Conservation (phyloP, 352 stramenopile genomes). For the Globisporangium okanoganense region DNA sequence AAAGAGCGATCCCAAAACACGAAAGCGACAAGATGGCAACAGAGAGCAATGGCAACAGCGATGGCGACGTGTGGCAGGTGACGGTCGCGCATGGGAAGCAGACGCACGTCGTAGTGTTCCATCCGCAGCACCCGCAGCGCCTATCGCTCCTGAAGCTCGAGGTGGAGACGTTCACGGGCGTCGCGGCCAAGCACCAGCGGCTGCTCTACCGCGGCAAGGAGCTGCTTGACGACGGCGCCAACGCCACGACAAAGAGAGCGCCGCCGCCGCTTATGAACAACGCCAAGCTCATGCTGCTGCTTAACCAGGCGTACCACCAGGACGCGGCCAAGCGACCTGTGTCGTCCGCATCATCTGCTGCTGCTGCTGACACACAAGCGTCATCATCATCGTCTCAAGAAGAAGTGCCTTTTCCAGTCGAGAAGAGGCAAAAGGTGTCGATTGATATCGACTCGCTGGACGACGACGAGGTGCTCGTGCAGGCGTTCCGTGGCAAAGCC, state of each 20-base stretch:
- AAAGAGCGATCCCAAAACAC: too few species aligned
- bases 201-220: conserved; percentile 50
- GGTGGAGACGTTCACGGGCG: conserved; percentile 27
- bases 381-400: not conserved
- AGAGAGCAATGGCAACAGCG: not conserved
- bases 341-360: not conserved
- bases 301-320: conserved; percentile 29
- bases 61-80: conserved; percentile 22
- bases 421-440: not conserved
- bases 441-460: conserved; percentile 40
- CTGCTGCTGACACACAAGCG: not conserved
- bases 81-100: conserved; percentile 50
- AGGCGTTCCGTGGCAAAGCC: conserved; percentile 51
- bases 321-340: not conserved
- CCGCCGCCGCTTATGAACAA: conserved; percentile 17
- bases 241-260: conserved; percentile 4
- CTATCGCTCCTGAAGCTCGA: conserved; percentile 28
- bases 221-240: conserved; percentile 19
- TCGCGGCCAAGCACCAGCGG: conserved; percentile 44
- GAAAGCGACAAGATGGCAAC: not conserved
- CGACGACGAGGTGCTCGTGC: conserved; percentile 43
- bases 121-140: conserved; percentile 18
- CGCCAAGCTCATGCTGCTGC: conserved; percentile 48
- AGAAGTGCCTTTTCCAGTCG: not conserved
- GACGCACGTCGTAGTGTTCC: conserved; percentile 23